Base-by-base conservation (phyloP, 352 stramenopile species). In the Elongisporangium prolatum region DNA sequence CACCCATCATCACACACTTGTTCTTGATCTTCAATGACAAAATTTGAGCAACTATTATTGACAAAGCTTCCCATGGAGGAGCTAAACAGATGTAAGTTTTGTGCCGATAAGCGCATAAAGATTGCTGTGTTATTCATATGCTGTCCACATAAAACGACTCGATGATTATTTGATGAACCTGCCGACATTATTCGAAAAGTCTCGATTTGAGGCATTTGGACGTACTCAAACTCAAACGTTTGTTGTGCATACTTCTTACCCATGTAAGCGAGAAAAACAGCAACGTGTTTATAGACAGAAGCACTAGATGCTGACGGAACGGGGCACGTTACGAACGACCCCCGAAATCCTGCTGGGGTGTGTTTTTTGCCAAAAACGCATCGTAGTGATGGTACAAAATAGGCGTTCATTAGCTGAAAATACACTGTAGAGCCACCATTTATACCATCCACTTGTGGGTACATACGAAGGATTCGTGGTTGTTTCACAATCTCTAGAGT, bases 351-450 rank as follows among this genome's bases (percentile, higher is more conserved):
- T 38, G 70, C 70, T 38, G 59, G 34, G 13, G 56, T 55, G 49
- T 57, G 62, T 17, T 25, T 59, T 4, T 40, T 34, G 9, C 68
- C 75, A 34, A 85, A 85, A 16, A 80, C 21, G 21, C 75, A 85
- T 3, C 16, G 52, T 38, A 85, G 47, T 1, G 61, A 69, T 22
- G 25, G 18, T 1, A 60, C 57, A 24, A 67, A 79, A 22, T 34
- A 68, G 17, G 79, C 25, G 54, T 83, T 71, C 8, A 65, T 22
- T 2, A 66, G 71, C n/a, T 58, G 50, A 50, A 85, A 67, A 51
- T 63, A 49, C 9, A 83, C 55, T 20, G 61, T 49, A 13, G 71
- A 64, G 14, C 73, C 72, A 3, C 75, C 75, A 20, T 61, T 59
- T 10, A 71, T 47, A 0, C 50, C 65, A 34, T 80, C 75, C 14